Evolutionary conservation across 202 grass and related monocot species (phyloP), one percentile per base, ranked within the genome.

Genomic region (Setaria viridis): DNA sequence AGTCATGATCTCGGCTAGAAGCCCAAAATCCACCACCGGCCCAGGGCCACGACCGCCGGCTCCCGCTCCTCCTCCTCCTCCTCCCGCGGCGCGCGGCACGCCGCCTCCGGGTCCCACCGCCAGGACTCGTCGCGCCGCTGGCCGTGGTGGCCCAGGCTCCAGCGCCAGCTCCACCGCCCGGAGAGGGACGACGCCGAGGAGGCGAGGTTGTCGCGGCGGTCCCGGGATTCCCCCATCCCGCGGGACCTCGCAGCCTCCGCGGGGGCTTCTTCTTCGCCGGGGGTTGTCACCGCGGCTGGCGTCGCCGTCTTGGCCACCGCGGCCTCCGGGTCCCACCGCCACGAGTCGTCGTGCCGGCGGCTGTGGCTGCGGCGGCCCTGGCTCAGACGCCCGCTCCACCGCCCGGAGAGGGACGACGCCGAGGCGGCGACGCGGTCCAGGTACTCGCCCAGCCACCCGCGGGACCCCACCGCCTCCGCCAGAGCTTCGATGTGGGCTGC

Each of bases 11-110:
- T 12, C 67, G 5, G 21, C 70, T 73, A 95, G 80, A 89, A 80
- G 71, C 97, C 91, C 6, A 89, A 82, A 3, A 96, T 91, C 93
- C 96, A 99, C 93, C 96, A 99, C 35, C 96, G 84, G 91, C 92
- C 89, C 20, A 98, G 84, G 7, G 76, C 46, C 51, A 92, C 75
- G 67, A 89, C 80, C 13, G 80, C 88, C 34, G 87, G 39, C 39
- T 94, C 96, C 29, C 91, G 87, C 34, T 85, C 85, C 56, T 91
- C 93, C 70, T 74, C 48, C 25, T 85, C 85, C 56, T 91, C 93
- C 70, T 54, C 30, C 30, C 29, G 7, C 29, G 63, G 57, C 16
- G 71, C 41, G 79, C 67, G 68, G 74, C 55, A 6, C 69, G 55
- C 58, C 42, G 62, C 46, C 21, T 99, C 94, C 33, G 85, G 51